phyloP scores from a whole-genome alignment of 495 filamentous ascomycete species.

The Penicillium lagena region DNA sequence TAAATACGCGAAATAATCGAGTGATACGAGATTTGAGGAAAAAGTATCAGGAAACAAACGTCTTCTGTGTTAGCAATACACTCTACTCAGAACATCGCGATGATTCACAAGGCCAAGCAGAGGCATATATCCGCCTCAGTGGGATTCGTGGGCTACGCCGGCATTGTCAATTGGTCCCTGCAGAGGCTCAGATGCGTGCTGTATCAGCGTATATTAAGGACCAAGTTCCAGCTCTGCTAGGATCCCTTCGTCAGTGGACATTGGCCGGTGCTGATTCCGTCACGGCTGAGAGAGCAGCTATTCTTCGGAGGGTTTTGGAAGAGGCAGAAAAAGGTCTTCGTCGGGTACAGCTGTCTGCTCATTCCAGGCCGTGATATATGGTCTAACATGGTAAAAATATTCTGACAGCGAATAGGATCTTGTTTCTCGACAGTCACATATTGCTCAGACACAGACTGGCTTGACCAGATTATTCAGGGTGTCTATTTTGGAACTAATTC shows the following conservation, averaged over 20 bases:
- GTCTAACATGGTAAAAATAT: background rate
- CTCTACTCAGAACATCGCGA: slow-evolving; percentile 15
- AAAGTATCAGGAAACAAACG: background rate
- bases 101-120: background rate
- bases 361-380: background rate
- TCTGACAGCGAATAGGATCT: background rate
- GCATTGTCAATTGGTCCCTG: slow-evolving; percentile 24
- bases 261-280: slow-evolving; percentile 7
- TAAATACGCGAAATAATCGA: slow-evolving; percentile 8
- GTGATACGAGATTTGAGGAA: background rate
- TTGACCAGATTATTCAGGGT: background rate
- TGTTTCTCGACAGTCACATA: background rate
- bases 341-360: slow-evolving; percentile 6
- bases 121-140: slow-evolving; percentile 18
- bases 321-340: slow-evolving; percentile 4
- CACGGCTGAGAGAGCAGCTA: slow-evolving; percentile 4
- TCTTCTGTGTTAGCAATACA: slow-evolving; percentile 32
- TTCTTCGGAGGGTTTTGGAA: slow-evolving; percentile 4
- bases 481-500: background rate
- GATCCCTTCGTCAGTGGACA: slow-evolving; percentile 19
- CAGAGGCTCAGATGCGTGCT: slow-evolving; percentile 17
- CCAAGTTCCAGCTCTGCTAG: slow-evolving; percentile 14
- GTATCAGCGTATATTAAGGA: slow-evolving; percentile 12
- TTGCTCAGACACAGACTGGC: background rate
- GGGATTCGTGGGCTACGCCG: slow-evolving; percentile 21